Percentiles rank a stretch among this genome's conserved stretches.
Evolutionary conservation across 768 basidiomycete species (phyloP).

Genomic region (Russula brevipes): DNA sequence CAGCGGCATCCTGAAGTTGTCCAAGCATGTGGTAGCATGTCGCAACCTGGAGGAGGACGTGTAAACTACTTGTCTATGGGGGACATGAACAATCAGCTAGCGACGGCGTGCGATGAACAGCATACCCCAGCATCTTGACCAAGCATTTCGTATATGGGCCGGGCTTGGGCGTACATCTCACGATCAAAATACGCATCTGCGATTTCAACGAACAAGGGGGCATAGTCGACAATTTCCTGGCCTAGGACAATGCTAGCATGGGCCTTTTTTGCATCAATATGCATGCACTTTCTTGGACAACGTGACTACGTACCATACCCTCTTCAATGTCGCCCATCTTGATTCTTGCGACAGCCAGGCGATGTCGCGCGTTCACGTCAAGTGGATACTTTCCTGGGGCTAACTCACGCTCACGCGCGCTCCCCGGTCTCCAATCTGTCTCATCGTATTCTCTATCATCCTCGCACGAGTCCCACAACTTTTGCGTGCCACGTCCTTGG

Average conservation of each 20-base stretch:
- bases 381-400: constrained; percentile 56
- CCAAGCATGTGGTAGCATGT: constrained; percentile 75
- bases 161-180: constrained; percentile 71
- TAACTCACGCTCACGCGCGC: constrained; percentile 38
- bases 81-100: neutral
- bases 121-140: constrained; percentile 69
- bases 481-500: constrained; percentile 70
- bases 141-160: constrained; percentile 73
- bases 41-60: constrained; percentile 71
- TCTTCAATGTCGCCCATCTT: constrained; percentile 76
- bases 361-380: constrained; percentile 75
- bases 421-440: constrained; percentile 31
- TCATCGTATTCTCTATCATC: constrained; percentile 90
- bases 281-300: neutral
- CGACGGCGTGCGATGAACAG: constrained; percentile 8
- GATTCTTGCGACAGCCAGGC: constrained; percentile 77
- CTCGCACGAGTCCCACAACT: constrained; percentile 72
- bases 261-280: constrained; percentile 40
- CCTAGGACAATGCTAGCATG: constrained; percentile 70
- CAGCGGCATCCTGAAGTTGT: constrained; percentile 68
- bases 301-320: constrained; percentile 55
- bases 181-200: constrained; percentile 80
- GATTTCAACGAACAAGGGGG: constrained; percentile 73
- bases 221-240: constrained; percentile 72
- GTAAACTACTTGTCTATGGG: constrained; percentile 63